These are phyloP conservation scores for Lachnum nothofagi DNA, from an alignment of 2,329 filamentous ascomycete species.

Conservation along the genomic window DNA sequence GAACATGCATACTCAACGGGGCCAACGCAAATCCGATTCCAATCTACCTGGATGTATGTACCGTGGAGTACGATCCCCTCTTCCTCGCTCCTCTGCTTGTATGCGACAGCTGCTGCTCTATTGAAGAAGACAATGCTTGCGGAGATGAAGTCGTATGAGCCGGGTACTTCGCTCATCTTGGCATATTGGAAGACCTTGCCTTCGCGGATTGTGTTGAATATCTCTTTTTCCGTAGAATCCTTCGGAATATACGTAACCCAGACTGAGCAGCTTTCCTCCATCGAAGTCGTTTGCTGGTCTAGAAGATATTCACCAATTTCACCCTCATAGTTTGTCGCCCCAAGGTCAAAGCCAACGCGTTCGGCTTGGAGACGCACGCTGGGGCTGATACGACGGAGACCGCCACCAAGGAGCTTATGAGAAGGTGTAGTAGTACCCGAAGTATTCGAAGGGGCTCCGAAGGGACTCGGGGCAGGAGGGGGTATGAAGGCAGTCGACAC, in stretches of 20 bases:
- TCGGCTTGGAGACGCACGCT: no score
- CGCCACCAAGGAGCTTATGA: no score
- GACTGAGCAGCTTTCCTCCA: not conserved
- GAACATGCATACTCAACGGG: no score
- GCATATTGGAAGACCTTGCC: conserved; percentile 15
- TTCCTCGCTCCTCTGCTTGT: not conserved
- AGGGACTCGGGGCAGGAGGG: no score
- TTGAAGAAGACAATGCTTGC: conserved; percentile 13
- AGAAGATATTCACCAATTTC: no score
- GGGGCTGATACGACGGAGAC: no score
- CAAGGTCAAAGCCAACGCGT: no score
- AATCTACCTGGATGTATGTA: not conserved
- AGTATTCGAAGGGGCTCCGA: no score
- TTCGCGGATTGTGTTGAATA: not conserved
- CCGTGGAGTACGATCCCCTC: not conserved
- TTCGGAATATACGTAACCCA: not conserved
- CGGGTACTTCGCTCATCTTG: not conserved
- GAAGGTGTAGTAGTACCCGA: no score
- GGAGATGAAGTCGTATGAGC: conserved; percentile 1
- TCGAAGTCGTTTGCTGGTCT: not conserved
- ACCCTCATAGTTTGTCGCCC: no score
- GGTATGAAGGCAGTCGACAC: no score
- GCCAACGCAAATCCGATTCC: not conserved
- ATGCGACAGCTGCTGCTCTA: conserved; percentile 7
- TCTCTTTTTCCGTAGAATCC: not conserved